phyloP scores from a whole-genome alignment of 495 filamentous ascomycete species.

The Lasiosphaeria hispida region DNA sequence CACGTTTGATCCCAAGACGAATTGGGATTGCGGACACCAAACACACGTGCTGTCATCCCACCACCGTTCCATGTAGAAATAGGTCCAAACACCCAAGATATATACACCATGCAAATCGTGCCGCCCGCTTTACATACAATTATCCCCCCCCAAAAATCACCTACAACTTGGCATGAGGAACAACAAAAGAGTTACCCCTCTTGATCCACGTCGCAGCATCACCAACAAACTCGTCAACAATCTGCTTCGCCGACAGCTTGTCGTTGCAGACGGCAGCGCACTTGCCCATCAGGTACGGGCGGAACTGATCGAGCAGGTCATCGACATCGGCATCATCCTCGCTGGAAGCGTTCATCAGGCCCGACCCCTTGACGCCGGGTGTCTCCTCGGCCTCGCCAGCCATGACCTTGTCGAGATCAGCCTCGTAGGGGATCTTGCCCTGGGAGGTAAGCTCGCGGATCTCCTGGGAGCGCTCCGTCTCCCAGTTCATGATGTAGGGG shows the following conservation, averaged over 20 bases:
- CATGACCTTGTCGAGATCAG: constrained; percentile 81
- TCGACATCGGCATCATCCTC: constrained; percentile 52
- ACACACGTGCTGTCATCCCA: no score
- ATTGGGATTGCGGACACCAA: no score
- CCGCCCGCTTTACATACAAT: no score
- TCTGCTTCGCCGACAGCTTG: constrained; percentile 85
- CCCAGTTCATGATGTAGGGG: constrained; percentile 92
- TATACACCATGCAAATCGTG: no score
- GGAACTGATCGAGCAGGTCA: constrained; percentile 85
- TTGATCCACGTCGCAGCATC: constrained; percentile 59
- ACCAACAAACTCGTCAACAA: constrained; percentile 91
- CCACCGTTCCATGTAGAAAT: no score
- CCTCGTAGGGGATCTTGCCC: constrained; percentile 89
- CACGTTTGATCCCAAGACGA: no score
- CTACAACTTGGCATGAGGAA: constrained; percentile 21
- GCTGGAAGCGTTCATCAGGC: constrained; percentile 69
- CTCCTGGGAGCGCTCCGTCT: constrained; percentile 81
- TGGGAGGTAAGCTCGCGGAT: constrained; percentile 87
- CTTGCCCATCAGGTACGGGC: constrained; percentile 95
- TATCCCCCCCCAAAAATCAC: background rate
- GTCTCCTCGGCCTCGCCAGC: constrained; percentile 54
- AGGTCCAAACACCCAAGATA: no score
- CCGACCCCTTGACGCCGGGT: constrained; percentile 74
- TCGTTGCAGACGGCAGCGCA: constrained; percentile 91
- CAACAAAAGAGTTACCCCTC: constrained; percentile 23